Conservation (phyloP, 441 rosid genomes). For the Croton laevigatus region DNA sequence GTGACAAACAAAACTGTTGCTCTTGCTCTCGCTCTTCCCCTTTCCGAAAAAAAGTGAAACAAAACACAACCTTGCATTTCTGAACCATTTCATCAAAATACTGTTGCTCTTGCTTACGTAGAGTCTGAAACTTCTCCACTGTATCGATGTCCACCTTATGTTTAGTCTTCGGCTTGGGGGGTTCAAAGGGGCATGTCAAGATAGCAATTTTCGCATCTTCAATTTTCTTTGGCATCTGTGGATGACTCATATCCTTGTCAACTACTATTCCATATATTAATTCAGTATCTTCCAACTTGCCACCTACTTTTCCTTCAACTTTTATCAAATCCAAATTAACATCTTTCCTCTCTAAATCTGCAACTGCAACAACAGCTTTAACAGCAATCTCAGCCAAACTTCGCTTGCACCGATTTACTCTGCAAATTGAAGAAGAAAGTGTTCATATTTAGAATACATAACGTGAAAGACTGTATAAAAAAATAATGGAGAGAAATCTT, state of each 20-base stretch:
- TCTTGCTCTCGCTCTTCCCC: too few relatives aligned
- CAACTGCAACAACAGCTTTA: slow-evolving; percentile 92
- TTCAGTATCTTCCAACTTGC: slow-evolving; percentile 89
- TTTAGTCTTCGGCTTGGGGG: slow-evolving; percentile 97
- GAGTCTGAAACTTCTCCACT: slow-evolving; percentile 87
- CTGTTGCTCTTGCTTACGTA: slow-evolving; percentile 87
- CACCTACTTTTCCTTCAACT: slow-evolving; percentile 96
- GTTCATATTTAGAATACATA: neutral
- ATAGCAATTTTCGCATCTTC: slow-evolving; percentile 96
- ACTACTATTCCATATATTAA: slow-evolving; percentile 78
- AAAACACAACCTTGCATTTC: slow-evolving; percentile 75
- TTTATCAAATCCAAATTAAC: slow-evolving; percentile 92
- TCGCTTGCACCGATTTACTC: slow-evolving; percentile 90
- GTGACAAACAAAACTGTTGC: slow-evolving; percentile 40
- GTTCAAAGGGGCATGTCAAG: slow-evolving; percentile 96
- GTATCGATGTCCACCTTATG: slow-evolving; percentile 99
- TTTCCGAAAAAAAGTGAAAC: too few relatives aligned
- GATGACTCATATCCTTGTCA: slow-evolving; percentile 98
- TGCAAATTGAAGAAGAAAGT: slow-evolving; percentile 32
- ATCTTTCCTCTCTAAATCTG: slow-evolving; percentile 93
- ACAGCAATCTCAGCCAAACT: slow-evolving; percentile 94
- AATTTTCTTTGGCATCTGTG: slow-evolving; percentile 93
- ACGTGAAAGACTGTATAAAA: neutral
- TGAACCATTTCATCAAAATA: slow-evolving; percentile 99
- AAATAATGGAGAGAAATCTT: too few relatives aligned